Conservation (phyloP, 1,284 basidiomycete genomes). For the Tetrapyrgos nigripes region DNA sequence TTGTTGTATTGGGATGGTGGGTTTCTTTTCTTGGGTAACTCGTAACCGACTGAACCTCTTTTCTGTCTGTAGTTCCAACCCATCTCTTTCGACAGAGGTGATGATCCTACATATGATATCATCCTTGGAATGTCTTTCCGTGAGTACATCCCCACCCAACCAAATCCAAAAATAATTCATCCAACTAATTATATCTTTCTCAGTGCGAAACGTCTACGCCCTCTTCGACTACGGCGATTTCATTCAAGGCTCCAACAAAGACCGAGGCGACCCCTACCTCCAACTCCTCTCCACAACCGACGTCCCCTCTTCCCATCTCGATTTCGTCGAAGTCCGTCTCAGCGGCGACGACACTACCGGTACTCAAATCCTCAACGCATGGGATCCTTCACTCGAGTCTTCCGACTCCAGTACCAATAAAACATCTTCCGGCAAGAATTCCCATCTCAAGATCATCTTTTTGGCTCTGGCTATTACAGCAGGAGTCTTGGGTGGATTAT, state of each 20-base stretch:
- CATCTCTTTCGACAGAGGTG: slow-evolving; percentile 42
- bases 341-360: slow-evolving; percentile 53
- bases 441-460: slow-evolving; percentile 11
- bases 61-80: slow-evolving; percentile 50
- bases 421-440: slow-evolving; percentile 5
- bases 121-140: slow-evolving; percentile 64
- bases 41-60: background rate
- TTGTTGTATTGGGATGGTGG: slow-evolving; percentile 56
- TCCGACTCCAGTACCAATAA: slow-evolving; percentile 6
- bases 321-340: slow-evolving; percentile 59
- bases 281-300: slow-evolving; percentile 64
- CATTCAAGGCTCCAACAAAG: slow-evolving; percentile 43
- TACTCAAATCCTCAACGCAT: slow-evolving; percentile 21
- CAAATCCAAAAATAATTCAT: slow-evolving; percentile 2
- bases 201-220: slow-evolving; percentile 63
- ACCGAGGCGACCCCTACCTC: slow-evolving; percentile 54
- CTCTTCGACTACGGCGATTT: slow-evolving; percentile 69
- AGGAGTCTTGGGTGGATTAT: slow-evolving; percentile 13
- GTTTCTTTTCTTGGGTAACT: slow-evolving; percentile 20
- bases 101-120: slow-evolving; percentile 46
- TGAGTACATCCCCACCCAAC: slow-evolving; percentile 35
- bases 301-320: slow-evolving; percentile 44
- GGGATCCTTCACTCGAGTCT: too few species aligned
- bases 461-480: slow-evolving; percentile 16
- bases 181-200: background rate